A percentile compares a stretch with the other conserved stretches of the same genome.
phyloP scores from a whole-genome alignment of 139 green algal genomes.

The Chlorella sp. region DNA sequence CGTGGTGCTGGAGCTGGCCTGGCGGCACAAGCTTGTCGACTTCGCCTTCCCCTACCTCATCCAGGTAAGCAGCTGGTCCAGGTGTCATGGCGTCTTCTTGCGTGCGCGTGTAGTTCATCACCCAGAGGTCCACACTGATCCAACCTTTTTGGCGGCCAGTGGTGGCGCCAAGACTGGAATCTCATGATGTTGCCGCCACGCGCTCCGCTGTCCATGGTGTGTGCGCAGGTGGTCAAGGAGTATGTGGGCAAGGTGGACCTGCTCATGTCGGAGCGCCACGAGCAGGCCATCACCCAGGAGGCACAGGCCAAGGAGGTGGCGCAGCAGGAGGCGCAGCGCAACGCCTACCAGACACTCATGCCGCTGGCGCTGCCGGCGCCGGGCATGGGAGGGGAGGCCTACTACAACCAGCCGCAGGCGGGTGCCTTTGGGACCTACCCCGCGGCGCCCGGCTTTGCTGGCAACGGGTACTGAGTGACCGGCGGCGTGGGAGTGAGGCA shows the following conservation, averaged over 20 bases:
- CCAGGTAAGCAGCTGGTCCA: no score
- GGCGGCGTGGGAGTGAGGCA: no score
- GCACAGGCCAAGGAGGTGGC: conserved; percentile 37
- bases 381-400: conserved; percentile 9
- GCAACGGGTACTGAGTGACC: background rate
- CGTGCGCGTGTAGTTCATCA: no score
- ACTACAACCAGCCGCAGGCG: conserved; percentile 11
- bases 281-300: conserved; percentile 36
- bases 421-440: background rate
- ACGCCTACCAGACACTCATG: conserved; percentile 75
- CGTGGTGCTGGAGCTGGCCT: conserved; percentile 92
- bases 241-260: conserved; percentile 82
- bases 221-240: conserved; percentile 75
- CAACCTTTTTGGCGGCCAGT: no score
- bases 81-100: no score
- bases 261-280: conserved; percentile 59
- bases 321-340: conserved; percentile 37
- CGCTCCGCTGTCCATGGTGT: no score
- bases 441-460: background rate
- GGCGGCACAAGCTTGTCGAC: conserved; percentile 90
- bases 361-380: conserved; percentile 72
- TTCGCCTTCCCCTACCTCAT: conserved; percentile 96
- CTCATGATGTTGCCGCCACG: no score
- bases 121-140: no score
- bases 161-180: no score